These are phyloP conservation scores for Talaromyces sp. DNA, from an alignment of 2,329 filamentous ascomycete genomes.

Conservation along the genomic window DNA sequence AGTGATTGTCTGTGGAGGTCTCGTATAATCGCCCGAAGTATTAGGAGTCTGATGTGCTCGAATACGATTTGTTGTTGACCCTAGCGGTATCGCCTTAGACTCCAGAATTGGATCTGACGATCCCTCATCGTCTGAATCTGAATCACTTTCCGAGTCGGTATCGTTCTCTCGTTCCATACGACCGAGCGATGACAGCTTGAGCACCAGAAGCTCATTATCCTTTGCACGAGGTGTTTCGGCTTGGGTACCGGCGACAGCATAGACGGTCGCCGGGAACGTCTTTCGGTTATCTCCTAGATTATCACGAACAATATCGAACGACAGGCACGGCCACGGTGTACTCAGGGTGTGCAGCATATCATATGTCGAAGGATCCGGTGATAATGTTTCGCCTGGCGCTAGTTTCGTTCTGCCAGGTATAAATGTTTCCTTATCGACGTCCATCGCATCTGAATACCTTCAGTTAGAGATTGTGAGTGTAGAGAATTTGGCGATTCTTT, in stretches of 20 bases:
- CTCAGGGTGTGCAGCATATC: slow-evolving; percentile 95
- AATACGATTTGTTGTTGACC: slow-evolving; percentile 89
- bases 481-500: neutral
- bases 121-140: slow-evolving; percentile 69
- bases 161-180: slow-evolving; percentile 74
- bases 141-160: slow-evolving; percentile 67
- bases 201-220: slow-evolving; percentile 92
- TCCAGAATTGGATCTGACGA: slow-evolving; percentile 85
- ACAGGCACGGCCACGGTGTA: slow-evolving; percentile 94
- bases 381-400: slow-evolving; percentile 82
- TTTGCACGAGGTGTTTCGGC: slow-evolving; percentile 70
- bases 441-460: slow-evolving; percentile 66
- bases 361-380: slow-evolving; percentile 91
- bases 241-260: slow-evolving; percentile 91
- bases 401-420: slow-evolving; percentile 93
- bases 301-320: slow-evolving; percentile 88
- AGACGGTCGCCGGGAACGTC: slow-evolving; percentile 92
- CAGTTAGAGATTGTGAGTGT: slow-evolving; percentile 20
- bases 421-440: slow-evolving; percentile 90
- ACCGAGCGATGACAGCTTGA: slow-evolving; percentile 91
- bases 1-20: slow-evolving; percentile 75
- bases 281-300: slow-evolving; percentile 82
- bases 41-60: slow-evolving; percentile 77
- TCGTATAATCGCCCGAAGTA: slow-evolving; percentile 59
- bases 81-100: slow-evolving; percentile 81